phyloP scores from a whole-genome alignment of 2,329 filamentous ascomycete genomes.

The Alternaria sp. region DNA sequence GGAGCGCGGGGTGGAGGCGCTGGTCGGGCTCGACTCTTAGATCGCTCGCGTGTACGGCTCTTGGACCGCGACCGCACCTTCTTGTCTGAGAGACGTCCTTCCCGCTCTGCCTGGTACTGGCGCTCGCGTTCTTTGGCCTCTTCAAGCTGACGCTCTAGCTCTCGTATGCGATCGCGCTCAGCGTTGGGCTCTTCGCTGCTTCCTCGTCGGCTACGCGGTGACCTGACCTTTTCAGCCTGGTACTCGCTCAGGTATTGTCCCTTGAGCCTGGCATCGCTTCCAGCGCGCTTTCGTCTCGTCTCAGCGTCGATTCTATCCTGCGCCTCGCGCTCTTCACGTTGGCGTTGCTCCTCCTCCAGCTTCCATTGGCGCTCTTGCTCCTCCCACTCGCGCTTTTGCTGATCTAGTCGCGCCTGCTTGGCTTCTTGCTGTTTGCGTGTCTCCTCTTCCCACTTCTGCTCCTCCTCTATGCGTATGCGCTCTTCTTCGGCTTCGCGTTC shows the following conservation, averaged over 20 bases:
- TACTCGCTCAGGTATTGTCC: constrained; percentile 90
- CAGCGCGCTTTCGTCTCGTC: constrained; percentile 64
- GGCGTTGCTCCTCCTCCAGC: constrained; percentile 73
- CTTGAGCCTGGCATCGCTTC: constrained; percentile 71
- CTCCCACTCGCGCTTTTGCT: constrained; percentile 77
- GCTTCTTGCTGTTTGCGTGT: constrained; percentile 64
- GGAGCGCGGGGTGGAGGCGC: constrained; percentile 46
- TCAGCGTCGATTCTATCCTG: constrained; percentile 72
- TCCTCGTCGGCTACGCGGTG: constrained; percentile 44
- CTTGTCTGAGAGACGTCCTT: constrained; percentile 55
- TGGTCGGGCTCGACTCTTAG: constrained; percentile 43
- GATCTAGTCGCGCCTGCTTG: constrained; percentile 65
- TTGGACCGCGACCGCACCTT: constrained; percentile 48
- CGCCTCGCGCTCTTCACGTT: constrained; percentile 74
- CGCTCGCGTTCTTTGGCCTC: constrained; percentile 71
- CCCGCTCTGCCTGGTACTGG: constrained; percentile 67
- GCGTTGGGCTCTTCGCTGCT: constrained; percentile 55
- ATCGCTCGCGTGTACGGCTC: constrained; percentile 43
- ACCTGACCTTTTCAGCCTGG: constrained; percentile 68
- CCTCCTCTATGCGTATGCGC: constrained; percentile 66
- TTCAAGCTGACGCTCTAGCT: constrained; percentile 77
- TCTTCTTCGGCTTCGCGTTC: constrained; percentile 68
- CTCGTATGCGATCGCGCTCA: constrained; percentile 73
- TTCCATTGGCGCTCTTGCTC: constrained; percentile 80
- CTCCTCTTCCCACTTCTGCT: constrained; percentile 71